These are phyloP conservation scores for Penstemon newberryi DNA, from an alignment of 257 asterid genomes.

Conservation along the genomic window DNA sequence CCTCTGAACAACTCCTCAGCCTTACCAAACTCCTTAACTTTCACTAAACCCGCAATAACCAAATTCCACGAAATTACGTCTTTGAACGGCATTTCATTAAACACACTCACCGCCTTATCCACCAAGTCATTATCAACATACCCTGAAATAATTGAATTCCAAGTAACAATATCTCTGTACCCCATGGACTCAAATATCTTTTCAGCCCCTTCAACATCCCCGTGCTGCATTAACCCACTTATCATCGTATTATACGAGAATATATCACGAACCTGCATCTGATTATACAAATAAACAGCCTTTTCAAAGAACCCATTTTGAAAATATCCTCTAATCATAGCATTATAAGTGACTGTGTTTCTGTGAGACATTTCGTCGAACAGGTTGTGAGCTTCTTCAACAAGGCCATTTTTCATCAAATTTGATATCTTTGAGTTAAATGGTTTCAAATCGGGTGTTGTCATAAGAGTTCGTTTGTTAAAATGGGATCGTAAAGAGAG, in stretches of 20 bases:
- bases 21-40: conserved; percentile 34
- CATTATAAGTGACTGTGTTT: conserved; percentile 59
- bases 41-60: conserved; percentile 56
- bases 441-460: conserved; percentile 41
- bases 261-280: conserved; percentile 54
- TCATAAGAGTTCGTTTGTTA: conserved; percentile 18
- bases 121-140: conserved; percentile 51
- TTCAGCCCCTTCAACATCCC: conserved; percentile 64
- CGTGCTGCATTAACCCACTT: conserved; percentile 51
- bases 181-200: conserved; percentile 47
- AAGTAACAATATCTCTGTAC: conserved; percentile 51
- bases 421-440: conserved; percentile 57
- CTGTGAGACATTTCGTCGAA: conserved; percentile 59
- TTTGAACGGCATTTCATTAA: conserved; percentile 41
- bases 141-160: conserved; percentile 69
- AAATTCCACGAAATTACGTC: conserved; percentile 71
- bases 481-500: conserved; percentile 23
- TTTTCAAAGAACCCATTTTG: conserved; percentile 43
- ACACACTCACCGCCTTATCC: conserved; percentile 42
- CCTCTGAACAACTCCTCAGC: conserved; percentile 48
- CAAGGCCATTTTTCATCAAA: conserved; percentile 55
- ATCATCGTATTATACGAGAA: conserved; percentile 65
- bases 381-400: conserved; percentile 47
- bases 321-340: conserved; percentile 63
- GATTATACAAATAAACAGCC: conserved; percentile 42